Evolutionary conservation across 495 filamentous ascomycete genomes (phyloP), one percentile per base, ranked within the genome.

Genomic region (Annulohypoxylon nitens): DNA sequence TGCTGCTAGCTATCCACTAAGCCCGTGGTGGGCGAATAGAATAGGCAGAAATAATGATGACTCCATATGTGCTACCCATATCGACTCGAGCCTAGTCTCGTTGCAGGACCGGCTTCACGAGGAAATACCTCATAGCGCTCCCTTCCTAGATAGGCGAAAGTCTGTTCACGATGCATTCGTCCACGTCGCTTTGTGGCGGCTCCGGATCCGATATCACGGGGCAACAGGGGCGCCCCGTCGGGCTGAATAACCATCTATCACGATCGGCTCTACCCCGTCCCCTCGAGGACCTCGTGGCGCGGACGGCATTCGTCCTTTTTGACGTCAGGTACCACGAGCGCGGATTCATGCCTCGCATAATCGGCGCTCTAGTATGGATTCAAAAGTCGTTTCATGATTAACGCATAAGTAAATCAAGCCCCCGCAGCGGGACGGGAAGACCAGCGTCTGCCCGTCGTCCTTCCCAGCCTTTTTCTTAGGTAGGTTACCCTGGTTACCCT

Each of bases 311-410:
- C 70, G 53, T 47, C 18, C 6, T 10, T 47, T 57, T 74, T 74
- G 71, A 74, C 71, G 71, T 74, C 71, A 74, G 66, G 71, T 69
- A 62, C 71, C 71, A 50, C 71, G 48, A 62, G 61, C 71, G 65
- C 71, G 71, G 71, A 41, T 61, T 69, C 54, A 65, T 74, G 60
- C 66, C 30, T 74, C 66, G 71, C 71, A 74, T 65, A 57, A 66
- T 61, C 61, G 61, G 66, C 60, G 36, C 36, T 61, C 41, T 57
- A 36, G 8, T 14, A 57, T 50, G 59, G 60, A 58, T 47, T 36
- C 48, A 43, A 30, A 20, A 64, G 30, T 58, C 60, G 61, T 59
- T 64, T 70, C 61, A 59, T 43, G 51, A 47, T 57, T 58, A 39
- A 34, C 61, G 67, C 60, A 59, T 23, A 61, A 37, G 54, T 37